Evolutionary conservation across 2,329 filamentous ascomycete genomes (phyloP).

Genomic region (Chaetomiaceae sp.): DNA sequence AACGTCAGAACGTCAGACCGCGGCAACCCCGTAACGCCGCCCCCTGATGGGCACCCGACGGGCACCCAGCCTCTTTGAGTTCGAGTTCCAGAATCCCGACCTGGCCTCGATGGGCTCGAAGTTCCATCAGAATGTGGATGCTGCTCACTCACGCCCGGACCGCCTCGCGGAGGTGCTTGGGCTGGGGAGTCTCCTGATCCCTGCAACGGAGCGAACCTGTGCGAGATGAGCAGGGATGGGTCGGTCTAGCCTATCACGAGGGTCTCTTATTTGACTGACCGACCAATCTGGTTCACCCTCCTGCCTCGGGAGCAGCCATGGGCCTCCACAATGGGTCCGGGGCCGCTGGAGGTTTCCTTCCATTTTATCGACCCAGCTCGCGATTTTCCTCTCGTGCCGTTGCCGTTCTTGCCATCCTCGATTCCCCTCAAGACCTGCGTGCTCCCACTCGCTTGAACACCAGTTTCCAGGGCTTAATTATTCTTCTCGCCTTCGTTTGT

Average conservation of each 20-base stretch:
- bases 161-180: conserved; percentile 10
- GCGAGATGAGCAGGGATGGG: conserved; percentile 14
- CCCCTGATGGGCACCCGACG: too few species aligned
- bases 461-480: conserved; percentile 1
- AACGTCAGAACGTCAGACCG: conserved; percentile 1
- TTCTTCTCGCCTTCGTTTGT: conserved; percentile 21
- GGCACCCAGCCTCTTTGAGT: too few species aligned
- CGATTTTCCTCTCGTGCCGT: conserved; percentile 13
- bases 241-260: conserved; percentile 20
- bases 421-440: conserved; percentile 14
- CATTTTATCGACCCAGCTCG: conserved; percentile 18
- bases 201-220: conserved; percentile 7
- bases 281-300: conserved; percentile 9
- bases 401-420: conserved; percentile 1
- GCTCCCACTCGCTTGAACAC: conserved; percentile 22
- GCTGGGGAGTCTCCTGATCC: conserved; percentile 12
- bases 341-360: conserved; percentile 3
- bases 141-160: not conserved
- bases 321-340: conserved; percentile 14
- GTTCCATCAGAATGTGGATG: not conserved
- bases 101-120: too few species aligned
- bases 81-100: too few species aligned
- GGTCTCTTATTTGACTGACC: conserved; percentile 12
- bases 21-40: too few species aligned
- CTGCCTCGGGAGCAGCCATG: conserved; percentile 20